phyloP scores from a whole-genome alignment of 139 green algal genomes.

The Haematococcus lacustris region DNA sequence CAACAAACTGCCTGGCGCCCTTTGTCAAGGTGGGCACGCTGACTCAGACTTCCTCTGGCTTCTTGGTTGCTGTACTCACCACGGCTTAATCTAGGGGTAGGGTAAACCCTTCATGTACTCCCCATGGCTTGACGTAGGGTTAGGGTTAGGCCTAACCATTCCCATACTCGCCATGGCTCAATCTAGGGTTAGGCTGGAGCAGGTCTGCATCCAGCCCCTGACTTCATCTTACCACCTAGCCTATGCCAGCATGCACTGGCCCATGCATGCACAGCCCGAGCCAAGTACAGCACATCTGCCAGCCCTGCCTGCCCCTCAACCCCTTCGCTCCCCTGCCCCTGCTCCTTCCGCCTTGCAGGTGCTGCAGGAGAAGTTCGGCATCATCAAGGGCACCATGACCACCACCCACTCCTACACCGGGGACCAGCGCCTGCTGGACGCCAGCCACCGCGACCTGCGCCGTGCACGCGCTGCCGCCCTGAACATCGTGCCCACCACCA shows the following conservation, averaged over 20 bases:
- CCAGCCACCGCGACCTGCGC: constrained; percentile 94
- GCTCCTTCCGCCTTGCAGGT: constrained; percentile 64
- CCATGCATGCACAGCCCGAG: no score
- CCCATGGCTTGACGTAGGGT: no score
- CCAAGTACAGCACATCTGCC: no score
- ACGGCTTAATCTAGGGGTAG: background rate
- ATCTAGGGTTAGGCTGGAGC: no score
- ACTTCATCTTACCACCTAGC: no score
- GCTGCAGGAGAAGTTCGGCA: constrained; percentile 97
- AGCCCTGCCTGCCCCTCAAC: no score
- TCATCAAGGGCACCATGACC: constrained; percentile 99
- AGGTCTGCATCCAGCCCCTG: no score
- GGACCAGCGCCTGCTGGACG: constrained; percentile 97
- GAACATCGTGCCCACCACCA: constrained; percentile 99
- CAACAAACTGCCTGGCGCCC: constrained; percentile 99
- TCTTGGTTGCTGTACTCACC: background rate
- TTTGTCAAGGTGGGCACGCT: constrained; percentile 87
- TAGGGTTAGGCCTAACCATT: background rate
- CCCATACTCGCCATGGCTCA: no score
- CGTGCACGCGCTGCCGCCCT: constrained; percentile 92
- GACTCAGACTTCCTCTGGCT: background rate
- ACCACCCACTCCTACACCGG: constrained; percentile 99
- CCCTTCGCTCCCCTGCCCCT: background rate
- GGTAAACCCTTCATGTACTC: no score
- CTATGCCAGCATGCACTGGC: no score